A percentile compares a stretch with the other conserved stretches of the same genome.
Evolutionary conservation across 192 early-diverging fungal species (phyloP).

Genomic region (Umbelopsis sp.): DNA sequence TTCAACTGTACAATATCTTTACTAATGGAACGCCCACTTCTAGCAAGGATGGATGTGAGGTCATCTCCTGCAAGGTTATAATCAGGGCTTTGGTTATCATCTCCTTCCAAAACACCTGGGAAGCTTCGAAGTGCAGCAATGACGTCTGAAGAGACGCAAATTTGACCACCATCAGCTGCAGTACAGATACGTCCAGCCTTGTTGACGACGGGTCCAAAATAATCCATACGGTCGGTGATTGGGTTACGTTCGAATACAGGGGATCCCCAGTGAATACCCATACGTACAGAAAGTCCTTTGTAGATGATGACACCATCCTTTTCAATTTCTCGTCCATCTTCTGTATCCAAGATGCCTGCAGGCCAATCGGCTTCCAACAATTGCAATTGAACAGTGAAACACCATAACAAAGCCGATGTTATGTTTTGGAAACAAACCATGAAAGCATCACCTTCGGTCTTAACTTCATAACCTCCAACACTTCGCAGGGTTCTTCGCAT

Average conservation of each 20-base stretch:
- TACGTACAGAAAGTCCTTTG: conserved; percentile 85
- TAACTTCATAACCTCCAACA: conserved; percentile 92
- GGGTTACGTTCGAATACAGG: conserved; percentile 89
- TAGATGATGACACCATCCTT: conserved; percentile 69
- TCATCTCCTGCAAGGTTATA: conserved; percentile 15
- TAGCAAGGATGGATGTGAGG: not conserved
- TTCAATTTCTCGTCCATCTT: conserved; percentile 75
- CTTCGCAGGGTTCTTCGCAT: conserved; percentile 82
- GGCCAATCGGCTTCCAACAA: conserved; percentile 88
- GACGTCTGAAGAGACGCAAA: conserved; percentile 84
- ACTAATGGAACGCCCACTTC: conserved; percentile 11
- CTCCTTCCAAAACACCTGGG: conserved; percentile 28
- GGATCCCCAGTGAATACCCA: conserved; percentile 91
- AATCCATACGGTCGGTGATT: conserved; percentile 92
- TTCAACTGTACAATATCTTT: conserved; percentile 48
- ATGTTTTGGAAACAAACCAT: conserved; percentile 91
- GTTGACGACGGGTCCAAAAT: conserved; percentile 95
- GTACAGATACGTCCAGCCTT: conserved; percentile 80
- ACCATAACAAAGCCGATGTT: conserved; percentile 82
- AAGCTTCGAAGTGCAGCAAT: conserved; percentile 31
- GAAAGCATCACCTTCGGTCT: conserved; percentile 94
- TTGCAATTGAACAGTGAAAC: conserved; percentile 81
- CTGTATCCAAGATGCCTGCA: conserved; percentile 74
- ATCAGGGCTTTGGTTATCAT: not conserved
- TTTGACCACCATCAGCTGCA: conserved; percentile 88